A percentile compares a stretch with the other conserved stretches of the same genome.
Conservation (phyloP, 2,329 filamentous ascomycete species). For the Trichoderma sp. region DNA sequence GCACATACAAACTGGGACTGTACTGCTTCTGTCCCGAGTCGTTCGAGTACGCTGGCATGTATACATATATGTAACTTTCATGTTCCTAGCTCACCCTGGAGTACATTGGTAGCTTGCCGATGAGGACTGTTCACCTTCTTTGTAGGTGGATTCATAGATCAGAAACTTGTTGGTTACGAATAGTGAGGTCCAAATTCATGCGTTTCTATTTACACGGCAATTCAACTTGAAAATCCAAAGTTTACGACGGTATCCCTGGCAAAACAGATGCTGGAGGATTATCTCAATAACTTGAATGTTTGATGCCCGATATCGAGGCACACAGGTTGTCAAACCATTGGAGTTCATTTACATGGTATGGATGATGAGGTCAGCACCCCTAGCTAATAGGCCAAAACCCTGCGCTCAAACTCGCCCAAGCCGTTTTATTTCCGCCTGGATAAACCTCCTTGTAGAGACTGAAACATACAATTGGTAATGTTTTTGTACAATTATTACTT, state of each 20-base stretch:
- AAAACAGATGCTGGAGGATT: background rate
- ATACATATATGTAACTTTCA: background rate
- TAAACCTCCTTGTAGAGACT: background rate
- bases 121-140: background rate
- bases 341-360: background rate
- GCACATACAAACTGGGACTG: background rate
- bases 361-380: too few relatives aligned
- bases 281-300: background rate
- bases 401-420: background rate
- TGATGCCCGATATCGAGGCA: background rate
- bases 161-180: background rate
- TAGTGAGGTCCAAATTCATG: background rate
- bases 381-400: too few relatives aligned
- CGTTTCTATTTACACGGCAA: background rate
- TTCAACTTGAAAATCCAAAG: background rate
- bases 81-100: background rate
- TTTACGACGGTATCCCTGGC: background rate
- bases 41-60: too few relatives aligned
- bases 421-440: background rate
- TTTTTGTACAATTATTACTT: background rate
- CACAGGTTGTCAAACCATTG: background rate
- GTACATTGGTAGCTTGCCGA: background rate
- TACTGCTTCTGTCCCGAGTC: background rate
- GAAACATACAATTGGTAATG: background rate
- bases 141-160: background rate